These are phyloP conservation scores for Arthrobotrys musiformis DNA, from an alignment of 2,329 filamentous ascomycete species.

Conservation along the genomic window DNA sequence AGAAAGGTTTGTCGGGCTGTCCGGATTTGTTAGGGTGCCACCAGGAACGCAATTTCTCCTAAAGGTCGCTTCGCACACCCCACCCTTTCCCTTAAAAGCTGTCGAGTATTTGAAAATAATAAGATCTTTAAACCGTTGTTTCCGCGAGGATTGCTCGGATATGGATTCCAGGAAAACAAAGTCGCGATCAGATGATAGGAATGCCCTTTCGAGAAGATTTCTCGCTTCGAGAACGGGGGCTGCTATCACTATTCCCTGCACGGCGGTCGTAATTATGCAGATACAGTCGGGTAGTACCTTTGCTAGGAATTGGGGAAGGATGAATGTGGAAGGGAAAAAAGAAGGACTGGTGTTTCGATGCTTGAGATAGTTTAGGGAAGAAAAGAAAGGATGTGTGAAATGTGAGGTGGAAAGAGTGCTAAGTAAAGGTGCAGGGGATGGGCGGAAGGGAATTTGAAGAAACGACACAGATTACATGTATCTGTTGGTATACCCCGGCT, in stretches of 20 bases:
- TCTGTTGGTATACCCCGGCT: constrained; percentile 50
- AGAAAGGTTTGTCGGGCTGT: constrained; percentile 56
- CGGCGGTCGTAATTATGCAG: constrained; percentile 27
- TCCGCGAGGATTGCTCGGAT: constrained; percentile 23
- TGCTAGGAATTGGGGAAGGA: constrained; percentile 4
- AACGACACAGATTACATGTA: constrained; percentile 50
- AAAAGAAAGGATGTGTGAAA: constrained; percentile 15
- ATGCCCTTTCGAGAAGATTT: constrained; percentile 39
- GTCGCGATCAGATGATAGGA: constrained; percentile 53
- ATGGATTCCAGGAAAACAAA: constrained; percentile 27
- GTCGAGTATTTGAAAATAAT: constrained; percentile 35
- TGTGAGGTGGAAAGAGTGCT: constrained; percentile 38
- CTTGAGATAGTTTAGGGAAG: constrained; percentile 26
- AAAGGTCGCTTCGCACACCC: constrained; percentile 56
- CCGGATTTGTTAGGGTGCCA: constrained; percentile 56
- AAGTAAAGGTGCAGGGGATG: constrained; percentile 48
- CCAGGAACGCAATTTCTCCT: constrained; percentile 56
- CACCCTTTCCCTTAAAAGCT: constrained; percentile 47
- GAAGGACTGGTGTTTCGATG: constrained; percentile 28
- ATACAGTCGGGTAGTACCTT: not conserved
- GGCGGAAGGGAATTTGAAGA: constrained; percentile 48
- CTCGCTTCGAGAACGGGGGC: constrained; percentile 47
- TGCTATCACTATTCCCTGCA: constrained; percentile 35
- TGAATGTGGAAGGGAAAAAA: not conserved
- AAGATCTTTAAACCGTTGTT: constrained; percentile 39